phyloP scores from a whole-genome alignment of 164 flowering plant species.

The Macadamia integrifolia region DNA sequence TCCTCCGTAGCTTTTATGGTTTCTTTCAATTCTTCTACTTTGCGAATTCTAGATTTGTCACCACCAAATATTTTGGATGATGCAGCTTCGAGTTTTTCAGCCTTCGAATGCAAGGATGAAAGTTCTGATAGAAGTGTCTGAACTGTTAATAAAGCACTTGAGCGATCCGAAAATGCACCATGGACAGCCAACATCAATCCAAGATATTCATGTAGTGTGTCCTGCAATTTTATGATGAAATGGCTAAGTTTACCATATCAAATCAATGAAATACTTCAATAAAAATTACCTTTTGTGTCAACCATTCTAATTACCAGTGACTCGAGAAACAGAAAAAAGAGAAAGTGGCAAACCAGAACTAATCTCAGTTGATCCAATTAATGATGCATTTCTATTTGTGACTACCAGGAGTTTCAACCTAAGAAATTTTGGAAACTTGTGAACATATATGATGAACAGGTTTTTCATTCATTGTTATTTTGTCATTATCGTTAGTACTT shows the following conservation, averaged over 20 bases:
- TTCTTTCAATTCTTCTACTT: constrained; percentile 75
- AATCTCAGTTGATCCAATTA: not conserved
- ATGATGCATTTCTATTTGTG: no score
- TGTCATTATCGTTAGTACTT: no score
- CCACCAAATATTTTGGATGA: constrained; percentile 89
- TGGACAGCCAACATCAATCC: constrained; percentile 82
- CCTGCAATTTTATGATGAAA: constrained; percentile 37
- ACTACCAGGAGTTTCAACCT: no score
- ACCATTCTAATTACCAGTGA: not conserved
- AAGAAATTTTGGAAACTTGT: no score
- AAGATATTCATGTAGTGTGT: constrained; percentile 81
- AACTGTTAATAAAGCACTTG: constrained; percentile 83
- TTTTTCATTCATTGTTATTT: no score
- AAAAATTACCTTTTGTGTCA: not conserved
- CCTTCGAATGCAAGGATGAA: constrained; percentile 59
- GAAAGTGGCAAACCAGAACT: not conserved
- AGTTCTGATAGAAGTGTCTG: constrained; percentile 82
- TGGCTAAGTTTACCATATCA: not conserved
- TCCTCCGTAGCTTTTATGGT: constrained; percentile 71
- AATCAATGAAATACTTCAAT: not conserved
- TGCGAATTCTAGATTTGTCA: constrained; percentile 71
- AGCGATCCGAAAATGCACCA: constrained; percentile 79
- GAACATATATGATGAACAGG: no score
- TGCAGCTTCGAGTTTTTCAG: constrained; percentile 80
- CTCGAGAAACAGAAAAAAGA: no score